Evolutionary conservation across 495 filamentous ascomycete species (phyloP).

Genomic region (Thermochaetoides thermophila): DNA sequence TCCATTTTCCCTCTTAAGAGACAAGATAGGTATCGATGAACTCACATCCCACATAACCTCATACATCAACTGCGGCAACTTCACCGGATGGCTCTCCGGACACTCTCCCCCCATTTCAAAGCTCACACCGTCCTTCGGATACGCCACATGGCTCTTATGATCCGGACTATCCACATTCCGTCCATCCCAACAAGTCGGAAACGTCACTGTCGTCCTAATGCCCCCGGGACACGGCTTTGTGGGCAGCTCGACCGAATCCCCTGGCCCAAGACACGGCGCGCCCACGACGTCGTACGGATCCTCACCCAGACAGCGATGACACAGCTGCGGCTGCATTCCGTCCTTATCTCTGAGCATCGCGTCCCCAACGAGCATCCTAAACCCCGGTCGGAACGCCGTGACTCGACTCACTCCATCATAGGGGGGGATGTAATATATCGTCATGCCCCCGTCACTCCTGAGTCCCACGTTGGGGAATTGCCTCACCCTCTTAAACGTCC

Average conservation of each 20-base stretch:
- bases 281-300: slow-evolving; percentile 23
- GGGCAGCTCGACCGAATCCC: slow-evolving; percentile 20
- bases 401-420: slow-evolving; percentile 25
- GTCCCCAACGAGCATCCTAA: slow-evolving; percentile 10
- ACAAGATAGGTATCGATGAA: slow-evolving; percentile 32
- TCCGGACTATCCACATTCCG: slow-evolving; percentile 23
- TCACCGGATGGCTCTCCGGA: slow-evolving; percentile 31
- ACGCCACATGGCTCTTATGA: slow-evolving; percentile 29
- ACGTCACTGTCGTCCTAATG: slow-evolving; percentile 30
- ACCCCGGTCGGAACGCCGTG: slow-evolving; percentile 32
- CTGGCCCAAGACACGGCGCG: slow-evolving; percentile 21
- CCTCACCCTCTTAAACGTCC: slow-evolving; percentile 32
- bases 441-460: slow-evolving; percentile 26
- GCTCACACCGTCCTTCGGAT: slow-evolving; percentile 20
- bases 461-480: slow-evolving; percentile 8
- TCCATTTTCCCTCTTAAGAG: slow-evolving; percentile 28
- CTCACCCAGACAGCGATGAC: slow-evolving; percentile 22
- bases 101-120: slow-evolving; percentile 27
- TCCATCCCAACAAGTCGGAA: slow-evolving; percentile 29
- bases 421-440: slow-evolving; percentile 32
- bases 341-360: slow-evolving; percentile 17
- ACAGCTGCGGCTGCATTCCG: slow-evolving; percentile 31
- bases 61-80: slow-evolving; percentile 35
- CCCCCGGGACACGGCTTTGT: slow-evolving; percentile 19
- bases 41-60: slow-evolving; percentile 33